A percentile compares a stretch with the other conserved stretches of the same genome.
Conservation (phyloP, 352 stramenopile species). For the Thraustotheca clavata region DNA sequence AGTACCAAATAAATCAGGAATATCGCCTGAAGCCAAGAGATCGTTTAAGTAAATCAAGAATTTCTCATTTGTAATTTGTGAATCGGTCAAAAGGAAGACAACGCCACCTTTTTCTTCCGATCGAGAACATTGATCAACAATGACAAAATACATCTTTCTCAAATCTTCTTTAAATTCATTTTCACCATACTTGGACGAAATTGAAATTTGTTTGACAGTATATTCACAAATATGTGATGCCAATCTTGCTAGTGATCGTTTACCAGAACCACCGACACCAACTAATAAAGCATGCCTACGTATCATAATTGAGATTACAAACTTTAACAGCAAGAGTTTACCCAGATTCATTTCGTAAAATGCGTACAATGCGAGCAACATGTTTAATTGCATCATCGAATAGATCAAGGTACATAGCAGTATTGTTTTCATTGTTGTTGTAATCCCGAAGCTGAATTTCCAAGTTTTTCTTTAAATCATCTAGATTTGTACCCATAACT, state of each 20-base stretch:
- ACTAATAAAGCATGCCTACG: slow-evolving; percentile 89
- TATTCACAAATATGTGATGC: slow-evolving; percentile 92
- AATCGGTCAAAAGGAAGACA: slow-evolving; percentile 94
- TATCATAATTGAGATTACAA: background rate
- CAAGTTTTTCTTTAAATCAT: slow-evolving; percentile 85
- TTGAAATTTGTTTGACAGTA: slow-evolving; percentile 88
- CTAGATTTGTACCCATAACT: slow-evolving; percentile 81
- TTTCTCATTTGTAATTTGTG: slow-evolving; percentile 94
- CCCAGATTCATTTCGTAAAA: slow-evolving; percentile 82
- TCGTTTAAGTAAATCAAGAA: slow-evolving; percentile 97
- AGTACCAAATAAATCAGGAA: slow-evolving; percentile 89
- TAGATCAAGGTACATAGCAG: slow-evolving; percentile 93
- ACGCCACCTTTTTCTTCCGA: slow-evolving; percentile 81
- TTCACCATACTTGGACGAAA: slow-evolving; percentile 91
- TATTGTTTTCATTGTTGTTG: slow-evolving; percentile 95
- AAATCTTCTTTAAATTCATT: slow-evolving; percentile 97
- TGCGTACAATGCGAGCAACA: slow-evolving; percentile 91
- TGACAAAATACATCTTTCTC: slow-evolving; percentile 89
- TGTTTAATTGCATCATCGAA: slow-evolving; percentile 97
- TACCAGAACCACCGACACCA: slow-evolving; percentile 90
- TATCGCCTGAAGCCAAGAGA: slow-evolving; percentile 89
- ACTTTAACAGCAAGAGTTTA: slow-evolving; percentile 9
- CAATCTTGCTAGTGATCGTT: slow-evolving; percentile 89
- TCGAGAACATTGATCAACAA: slow-evolving; percentile 87
- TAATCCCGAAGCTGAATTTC: slow-evolving; percentile 89